phyloP scores from a whole-genome alignment of 2,329 filamentous ascomycete species.

The Arthrinium puccinioides region DNA sequence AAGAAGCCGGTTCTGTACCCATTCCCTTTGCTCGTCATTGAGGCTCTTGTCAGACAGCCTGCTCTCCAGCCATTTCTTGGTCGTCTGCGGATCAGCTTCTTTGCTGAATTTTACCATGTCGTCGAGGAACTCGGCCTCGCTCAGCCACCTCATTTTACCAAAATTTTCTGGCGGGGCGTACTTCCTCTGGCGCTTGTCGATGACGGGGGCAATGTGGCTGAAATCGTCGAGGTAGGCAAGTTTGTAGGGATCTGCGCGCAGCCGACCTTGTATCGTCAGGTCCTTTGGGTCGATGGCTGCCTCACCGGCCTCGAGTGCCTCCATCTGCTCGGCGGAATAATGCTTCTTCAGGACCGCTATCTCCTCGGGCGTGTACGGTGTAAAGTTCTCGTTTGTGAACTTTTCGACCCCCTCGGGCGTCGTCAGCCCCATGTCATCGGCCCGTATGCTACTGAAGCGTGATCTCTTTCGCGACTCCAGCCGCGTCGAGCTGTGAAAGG shows the following conservation, averaged over 20 bases:
- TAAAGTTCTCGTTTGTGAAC: slow-evolving; percentile 42
- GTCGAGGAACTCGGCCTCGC: slow-evolving; percentile 35
- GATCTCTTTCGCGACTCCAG: slow-evolving; percentile 37
- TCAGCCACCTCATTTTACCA: slow-evolving; percentile 20
- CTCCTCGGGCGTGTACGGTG: slow-evolving; percentile 61
- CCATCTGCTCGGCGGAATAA: slow-evolving; percentile 77
- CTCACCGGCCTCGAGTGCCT: slow-evolving; percentile 76
- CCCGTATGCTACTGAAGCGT: slow-evolving; percentile 46
- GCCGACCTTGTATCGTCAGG: slow-evolving; percentile 62
- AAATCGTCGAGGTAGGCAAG: slow-evolving; percentile 80
- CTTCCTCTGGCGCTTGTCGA: slow-evolving; percentile 59
- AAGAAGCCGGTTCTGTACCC: not conserved
- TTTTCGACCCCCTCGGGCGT: slow-evolving; percentile 34
- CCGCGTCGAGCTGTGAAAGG: slow-evolving; percentile 45
- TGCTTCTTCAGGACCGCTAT: slow-evolving; percentile 52
- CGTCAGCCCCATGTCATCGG: slow-evolving; percentile 43
- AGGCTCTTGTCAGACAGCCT: slow-evolving; percentile 1
- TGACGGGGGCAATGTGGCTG: slow-evolving; percentile 64
- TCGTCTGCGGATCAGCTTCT: slow-evolving; percentile 1
- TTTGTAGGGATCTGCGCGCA: slow-evolving; percentile 65
- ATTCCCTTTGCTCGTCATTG: not conserved
- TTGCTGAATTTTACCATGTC: slow-evolving; percentile 16
- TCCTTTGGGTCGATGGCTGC: slow-evolving; percentile 67
- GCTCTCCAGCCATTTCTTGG: not conserved
- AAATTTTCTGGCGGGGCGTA: slow-evolving; percentile 34